A percentile compares a stretch with the other conserved stretches of the same genome.
These are phyloP conservation scores for Yarrowia sp. DNA, from an alignment of 805 yeast species.

Conservation along the genomic window DNA sequence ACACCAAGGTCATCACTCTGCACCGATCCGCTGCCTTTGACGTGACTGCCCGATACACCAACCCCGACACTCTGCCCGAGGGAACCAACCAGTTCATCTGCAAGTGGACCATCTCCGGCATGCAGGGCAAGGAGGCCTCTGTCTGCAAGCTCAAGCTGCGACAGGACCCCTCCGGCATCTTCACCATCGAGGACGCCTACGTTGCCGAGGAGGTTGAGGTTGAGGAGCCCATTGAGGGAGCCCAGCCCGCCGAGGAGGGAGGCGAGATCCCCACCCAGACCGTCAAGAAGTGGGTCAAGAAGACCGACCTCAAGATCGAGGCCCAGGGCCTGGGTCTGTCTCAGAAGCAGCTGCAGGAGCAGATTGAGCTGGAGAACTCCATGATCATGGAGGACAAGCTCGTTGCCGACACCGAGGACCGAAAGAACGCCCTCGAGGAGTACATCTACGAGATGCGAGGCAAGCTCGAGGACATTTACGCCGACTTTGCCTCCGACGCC, in stretches of 20 bases:
- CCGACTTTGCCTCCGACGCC: slow-evolving; percentile 84
- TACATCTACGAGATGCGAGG: slow-evolving; percentile 97
- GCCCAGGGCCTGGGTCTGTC: slow-evolving; percentile 64
- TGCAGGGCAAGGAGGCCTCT: slow-evolving; percentile 67
- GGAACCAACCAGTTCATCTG: slow-evolving; percentile 72
- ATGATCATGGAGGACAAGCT: slow-evolving; percentile 90
- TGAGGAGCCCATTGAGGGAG: slow-evolving; percentile 82
- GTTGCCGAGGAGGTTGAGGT: slow-evolving; percentile 90
- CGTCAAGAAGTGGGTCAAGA: slow-evolving; percentile 93
- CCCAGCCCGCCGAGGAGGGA: slow-evolving; percentile 60
- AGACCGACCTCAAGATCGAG: slow-evolving; percentile 72
- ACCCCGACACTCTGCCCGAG: slow-evolving; percentile 72
- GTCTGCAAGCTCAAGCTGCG: slow-evolving; percentile 93
- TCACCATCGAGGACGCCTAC: slow-evolving; percentile 92
- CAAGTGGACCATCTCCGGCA: slow-evolving; percentile 87
- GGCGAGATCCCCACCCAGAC: slow-evolving; percentile 75
- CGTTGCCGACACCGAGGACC: slow-evolving; percentile 98
- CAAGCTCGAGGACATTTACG: slow-evolving; percentile 90
- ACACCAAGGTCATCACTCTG: slow-evolving; percentile 92
- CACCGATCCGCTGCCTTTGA: slow-evolving; percentile 90
- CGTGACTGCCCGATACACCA: slow-evolving; percentile 84
- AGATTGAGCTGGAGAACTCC: slow-evolving; percentile 82
- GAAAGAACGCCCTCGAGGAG: slow-evolving; percentile 97
- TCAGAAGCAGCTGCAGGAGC: slow-evolving; percentile 65
- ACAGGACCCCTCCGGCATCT: slow-evolving; percentile 96